Percentiles rank a stretch among this genome's conserved stretches.
Conservation (phyloP, 495 filamentous ascomycete species). For the Penicillium fimorum region DNA sequence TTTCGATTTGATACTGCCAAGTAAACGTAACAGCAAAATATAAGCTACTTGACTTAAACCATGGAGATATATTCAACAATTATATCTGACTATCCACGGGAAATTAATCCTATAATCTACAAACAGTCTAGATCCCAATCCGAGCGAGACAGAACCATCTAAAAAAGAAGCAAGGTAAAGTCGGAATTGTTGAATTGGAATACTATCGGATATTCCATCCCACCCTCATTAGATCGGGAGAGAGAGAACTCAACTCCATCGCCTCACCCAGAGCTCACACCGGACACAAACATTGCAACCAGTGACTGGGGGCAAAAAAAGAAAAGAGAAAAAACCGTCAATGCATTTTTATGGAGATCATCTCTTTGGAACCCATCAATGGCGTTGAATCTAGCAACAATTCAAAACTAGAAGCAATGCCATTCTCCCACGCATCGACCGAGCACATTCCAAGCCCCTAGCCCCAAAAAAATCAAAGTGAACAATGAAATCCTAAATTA, state of each 20-base stretch:
- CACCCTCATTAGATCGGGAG: slow-evolving; percentile 33
- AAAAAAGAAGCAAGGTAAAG: slow-evolving; percentile 14
- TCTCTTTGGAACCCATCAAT: slow-evolving; percentile 31
- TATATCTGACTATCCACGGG: neutral
- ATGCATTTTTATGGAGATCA: slow-evolving; percentile 34
- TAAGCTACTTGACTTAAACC: neutral
- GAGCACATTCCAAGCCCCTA: slow-evolving; percentile 16
- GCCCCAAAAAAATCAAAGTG: slow-evolving; percentile 14
- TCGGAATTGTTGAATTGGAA: slow-evolving; percentile 32
- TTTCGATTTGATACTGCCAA: neutral
- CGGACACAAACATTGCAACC: slow-evolving; percentile 13
- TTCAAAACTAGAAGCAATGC: slow-evolving; percentile 31
- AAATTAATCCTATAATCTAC: neutral
- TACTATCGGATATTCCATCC: slow-evolving; percentile 35
- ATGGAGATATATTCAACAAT: neutral
- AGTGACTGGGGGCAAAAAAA: slow-evolving; percentile 29
- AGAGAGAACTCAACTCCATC: slow-evolving; percentile 28
- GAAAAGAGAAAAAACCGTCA: slow-evolving; percentile 33
- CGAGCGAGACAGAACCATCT: neutral
- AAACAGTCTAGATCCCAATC: neutral
- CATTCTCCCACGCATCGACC: slow-evolving; percentile 26
- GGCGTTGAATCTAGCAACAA: slow-evolving; percentile 34
- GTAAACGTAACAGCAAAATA: neutral
- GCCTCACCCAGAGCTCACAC: slow-evolving; percentile 18
- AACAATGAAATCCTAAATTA: slow-evolving; percentile 20